Evolutionary conservation across 257 asterid species (phyloP).

Genomic region (Cinchona pubescens): DNA sequence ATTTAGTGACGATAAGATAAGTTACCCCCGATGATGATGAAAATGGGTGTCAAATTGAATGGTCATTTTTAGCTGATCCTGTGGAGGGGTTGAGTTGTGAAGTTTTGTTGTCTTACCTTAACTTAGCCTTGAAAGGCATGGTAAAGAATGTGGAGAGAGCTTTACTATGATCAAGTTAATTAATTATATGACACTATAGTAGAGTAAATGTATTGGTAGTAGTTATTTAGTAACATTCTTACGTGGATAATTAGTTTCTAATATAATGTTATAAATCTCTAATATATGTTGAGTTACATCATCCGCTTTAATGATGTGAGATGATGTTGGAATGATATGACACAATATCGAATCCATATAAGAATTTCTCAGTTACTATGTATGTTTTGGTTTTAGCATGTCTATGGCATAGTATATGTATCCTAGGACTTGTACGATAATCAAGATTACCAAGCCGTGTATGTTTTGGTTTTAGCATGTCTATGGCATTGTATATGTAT

Average conservation of each 20-base stretch:
- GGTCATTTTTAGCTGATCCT: constrained; percentile 68
- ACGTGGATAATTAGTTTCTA: too few relatives aligned
- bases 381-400: not conserved
- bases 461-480: not conserved
- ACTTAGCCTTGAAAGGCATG: constrained; percentile 45
- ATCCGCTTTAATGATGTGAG: too few relatives aligned
- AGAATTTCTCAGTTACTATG: too few relatives aligned
- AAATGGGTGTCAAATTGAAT: constrained; percentile 59
- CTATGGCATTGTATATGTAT: too few relatives aligned
- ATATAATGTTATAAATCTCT: too few relatives aligned
- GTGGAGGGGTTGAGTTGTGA: constrained; percentile 48
- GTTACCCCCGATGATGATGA: constrained; percentile 17
- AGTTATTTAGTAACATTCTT: too few relatives aligned
- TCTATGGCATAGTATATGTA: too few relatives aligned
- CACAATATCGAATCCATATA: too few relatives aligned
- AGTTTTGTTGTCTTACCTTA: constrained; percentile 32
- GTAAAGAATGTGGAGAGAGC: constrained; percentile 50
- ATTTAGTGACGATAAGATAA: constrained; percentile 23
- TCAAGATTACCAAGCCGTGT: not conserved
- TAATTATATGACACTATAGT: too few relatives aligned
- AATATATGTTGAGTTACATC: too few relatives aligned
- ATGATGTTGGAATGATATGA: too few relatives aligned
- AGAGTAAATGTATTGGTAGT: too few relatives aligned
- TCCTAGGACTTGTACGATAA: not conserved
- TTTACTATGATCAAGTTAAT: constrained; percentile 16